Percentiles rank a stretch among this genome's conserved stretches.
Conservation (phyloP, 768 basidiomycete genomes). For the Nidularia pulvinata region DNA sequence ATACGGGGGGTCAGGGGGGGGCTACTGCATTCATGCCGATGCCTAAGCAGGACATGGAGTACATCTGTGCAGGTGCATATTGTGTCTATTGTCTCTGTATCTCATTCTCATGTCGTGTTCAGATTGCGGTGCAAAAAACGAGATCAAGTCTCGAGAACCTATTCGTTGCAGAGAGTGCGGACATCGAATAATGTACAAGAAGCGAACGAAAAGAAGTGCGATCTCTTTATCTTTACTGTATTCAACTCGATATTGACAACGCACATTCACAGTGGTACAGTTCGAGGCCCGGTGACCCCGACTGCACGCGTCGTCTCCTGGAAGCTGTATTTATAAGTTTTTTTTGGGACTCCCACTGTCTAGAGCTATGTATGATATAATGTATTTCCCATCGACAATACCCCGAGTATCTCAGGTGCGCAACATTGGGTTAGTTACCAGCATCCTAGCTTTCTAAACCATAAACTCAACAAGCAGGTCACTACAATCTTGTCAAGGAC, state of each 20-base stretch:
- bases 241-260: not conserved
- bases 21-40: constrained; percentile 28
- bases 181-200: constrained; percentile 99
- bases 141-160: constrained; percentile 88
- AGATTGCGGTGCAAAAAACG: constrained; percentile 95
- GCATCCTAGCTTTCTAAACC: constrained; percentile 39
- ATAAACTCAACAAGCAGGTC: constrained; percentile 52
- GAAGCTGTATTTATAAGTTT: too few species aligned
- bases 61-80: constrained; percentile 77
- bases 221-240: constrained; percentile 6
- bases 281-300: constrained; percentile 73
- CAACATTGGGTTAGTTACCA: constrained; percentile 25
- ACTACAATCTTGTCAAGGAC: constrained; percentile 52
- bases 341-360: too few species aligned
- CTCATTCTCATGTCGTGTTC: constrained; percentile 3
- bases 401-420: too few species aligned
- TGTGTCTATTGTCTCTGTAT: constrained; percentile 2
- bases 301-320: too few species aligned
- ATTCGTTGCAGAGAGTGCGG: constrained; percentile 97
- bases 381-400: not conserved
- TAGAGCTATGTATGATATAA: constrained; percentile 3
- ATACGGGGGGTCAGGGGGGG: constrained; percentile 10
- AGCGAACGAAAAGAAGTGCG: constrained; percentile 91
- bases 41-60: constrained; percentile 74
- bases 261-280: constrained; percentile 63